Percentiles rank a stretch among this genome's conserved stretches.
Conservation (phyloP, 2,329 filamentous ascomycete species). For the Neonectria faginata region DNA sequence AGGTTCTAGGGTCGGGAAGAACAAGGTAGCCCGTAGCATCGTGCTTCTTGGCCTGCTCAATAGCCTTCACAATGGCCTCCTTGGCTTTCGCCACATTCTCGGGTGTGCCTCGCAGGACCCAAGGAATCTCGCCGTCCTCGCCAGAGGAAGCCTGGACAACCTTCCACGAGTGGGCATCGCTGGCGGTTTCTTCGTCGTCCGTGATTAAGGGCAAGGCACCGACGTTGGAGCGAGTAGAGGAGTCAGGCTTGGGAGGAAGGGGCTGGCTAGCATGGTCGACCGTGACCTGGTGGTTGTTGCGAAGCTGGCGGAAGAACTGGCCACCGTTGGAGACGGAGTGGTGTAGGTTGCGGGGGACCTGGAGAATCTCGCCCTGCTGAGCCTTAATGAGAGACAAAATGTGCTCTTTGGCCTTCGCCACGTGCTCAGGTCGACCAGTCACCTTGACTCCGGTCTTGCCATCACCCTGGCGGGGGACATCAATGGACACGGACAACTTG, state of each 20-base stretch:
- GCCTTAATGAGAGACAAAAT: constrained; percentile 84
- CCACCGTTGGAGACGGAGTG: constrained; percentile 89
- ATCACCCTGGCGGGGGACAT: constrained; percentile 90
- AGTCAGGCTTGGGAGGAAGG: constrained; percentile 75
- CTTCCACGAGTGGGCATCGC: constrained; percentile 85
- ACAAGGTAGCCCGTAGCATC: constrained; percentile 86
- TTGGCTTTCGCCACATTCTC: constrained; percentile 88
- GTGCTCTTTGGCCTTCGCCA: constrained; percentile 88
- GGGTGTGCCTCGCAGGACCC: constrained; percentile 83
- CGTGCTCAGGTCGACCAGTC: constrained; percentile 79
- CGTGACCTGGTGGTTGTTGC: constrained; percentile 86
- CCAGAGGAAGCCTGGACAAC: constrained; percentile 72
- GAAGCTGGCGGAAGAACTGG: constrained; percentile 90
- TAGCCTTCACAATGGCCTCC: constrained; percentile 76
- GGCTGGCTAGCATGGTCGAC: constrained; percentile 90
- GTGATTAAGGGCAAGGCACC: constrained; percentile 88
- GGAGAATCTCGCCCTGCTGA: constrained; percentile 87
- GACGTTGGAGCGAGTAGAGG: constrained; percentile 67
- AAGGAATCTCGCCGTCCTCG: constrained; percentile 83
- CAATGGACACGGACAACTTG: constrained; percentile 86
- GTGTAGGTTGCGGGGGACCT: constrained; percentile 85
- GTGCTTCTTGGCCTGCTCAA: constrained; percentile 77
- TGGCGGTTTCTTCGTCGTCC: constrained; percentile 76
- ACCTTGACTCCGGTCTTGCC: constrained; percentile 89
- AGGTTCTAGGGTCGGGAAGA: constrained; percentile 88